Evolutionary conservation across 2,329 filamentous ascomycete genomes (phyloP), one percentile per base, ranked within the genome.

Genomic region (Aspergillus latus): DNA sequence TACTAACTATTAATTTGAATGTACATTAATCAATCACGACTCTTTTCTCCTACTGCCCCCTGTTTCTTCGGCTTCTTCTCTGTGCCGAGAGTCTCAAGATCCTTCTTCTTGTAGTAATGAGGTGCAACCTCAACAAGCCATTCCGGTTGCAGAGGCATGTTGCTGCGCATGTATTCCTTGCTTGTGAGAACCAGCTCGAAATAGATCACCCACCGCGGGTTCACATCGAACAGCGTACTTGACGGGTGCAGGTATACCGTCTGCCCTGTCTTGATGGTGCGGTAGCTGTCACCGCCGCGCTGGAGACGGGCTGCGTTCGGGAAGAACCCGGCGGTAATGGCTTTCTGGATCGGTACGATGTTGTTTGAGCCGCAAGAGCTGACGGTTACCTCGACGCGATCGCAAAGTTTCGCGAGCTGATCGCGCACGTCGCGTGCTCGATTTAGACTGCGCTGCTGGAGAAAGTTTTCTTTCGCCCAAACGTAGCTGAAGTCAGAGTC

Each of bases 231-330:
- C 61, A 96, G 76, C 43, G 92, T 90, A 45, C 86, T 89, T 60
- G 87, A 91, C 0, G 94, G 94, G 72, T 99, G 94, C n/a, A 97
- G 83, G 71, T 90, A 93, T 1, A 96, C 92, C 5, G 88, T 90
- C 64, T 91, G 87, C 61, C 89, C 90, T 66, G 89, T 95, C 82
- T 96, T 96, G 63, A 97, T 86, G 0, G 92, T 96, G 16, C 92
- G 84, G 74, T 99, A 99, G 59, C 85, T 88, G 68, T 95, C 89
- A 1, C 94, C 94, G 42, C 88, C 88, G 47, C 89, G 82, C 70
- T 94, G 88, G 54, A 99, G 76, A 2, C 91, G 80, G 1, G 92
- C 92, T 0, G 92, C 92, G 71, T 97, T 96, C 15, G 90, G 87
- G 80, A 97, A 97, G 81, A 96, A 99, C 1, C 93, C 94, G 0